Base-by-base conservation (phyloP, 768 basidiomycete species). In the Serendipita sp. region DNA sequence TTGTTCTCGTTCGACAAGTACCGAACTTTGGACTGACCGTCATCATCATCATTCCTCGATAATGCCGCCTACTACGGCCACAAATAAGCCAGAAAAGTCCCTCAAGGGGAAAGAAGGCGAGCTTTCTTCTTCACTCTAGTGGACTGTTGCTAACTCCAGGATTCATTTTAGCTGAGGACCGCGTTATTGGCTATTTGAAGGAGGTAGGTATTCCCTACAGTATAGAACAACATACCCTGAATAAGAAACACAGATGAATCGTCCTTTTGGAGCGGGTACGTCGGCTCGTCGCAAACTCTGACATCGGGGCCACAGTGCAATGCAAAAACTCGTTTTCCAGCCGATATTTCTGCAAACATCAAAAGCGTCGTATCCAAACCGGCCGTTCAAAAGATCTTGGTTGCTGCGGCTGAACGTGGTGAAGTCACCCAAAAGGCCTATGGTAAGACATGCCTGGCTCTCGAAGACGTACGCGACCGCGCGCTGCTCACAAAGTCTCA, bases 281-380 rank as follows among this genome's bases (percentile, higher is more conserved):
- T 63, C n/a, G 3, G 48, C 10, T 46, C 34, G 58, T 48, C 18
- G 38, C 38, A 41, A 5, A 18, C 48, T 51, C 16, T n/a, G 63
- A 3, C 23, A 23, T 23, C 1, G 23, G 1, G 23, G 23, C n/a
- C 62, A 46, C n/a, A 38, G 46, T 32, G 3, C 18, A 44, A 52
- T 35, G 15, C 1, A 23, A 23, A 23, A 23, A 23, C 23, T 23
- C 32, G 18, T 18, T 13, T 45, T 32, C 2, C 66, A 66, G 91
- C 93, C 41, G 92, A 96, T 72, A 85, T 95, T 3, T 81, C 88
- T 15, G 89, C 91, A 8, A 96, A 96, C 74, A 76, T 96, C 35
- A 94, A 94, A 74, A 89, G 89, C 62, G 85, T 86, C 8, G 85
- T 95, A 3, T 84, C 89, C 4, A 96, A 96, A 72, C 75, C 89